A percentile compares a stretch with the other conserved stretches of the same genome.
These are phyloP conservation scores for Canavalia ensiformis DNA, from an alignment of 306 rosid genomes.

Conservation along the genomic window DNA sequence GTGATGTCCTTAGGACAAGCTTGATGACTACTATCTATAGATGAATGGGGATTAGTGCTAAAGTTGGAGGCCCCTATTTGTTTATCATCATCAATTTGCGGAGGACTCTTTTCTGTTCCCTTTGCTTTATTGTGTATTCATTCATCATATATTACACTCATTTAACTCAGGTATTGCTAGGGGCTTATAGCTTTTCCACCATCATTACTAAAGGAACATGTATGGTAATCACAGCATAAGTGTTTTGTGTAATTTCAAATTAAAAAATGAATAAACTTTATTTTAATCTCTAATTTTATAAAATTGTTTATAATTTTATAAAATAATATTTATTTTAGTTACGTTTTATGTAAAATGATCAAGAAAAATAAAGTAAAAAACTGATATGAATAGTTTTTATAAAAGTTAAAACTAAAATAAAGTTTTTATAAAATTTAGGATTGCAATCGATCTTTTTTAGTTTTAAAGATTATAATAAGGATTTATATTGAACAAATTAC, in stretches of 20 bases:
- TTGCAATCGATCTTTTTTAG: too few species aligned
- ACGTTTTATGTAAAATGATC: too few species aligned
- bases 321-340: too few species aligned
- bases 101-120: background rate
- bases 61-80: slow-evolving; percentile 29
- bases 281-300: too few species aligned
- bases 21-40: background rate
- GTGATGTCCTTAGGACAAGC: slow-evolving; percentile 32
- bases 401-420: too few species aligned
- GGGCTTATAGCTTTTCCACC: background rate
- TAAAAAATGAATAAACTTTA: too few species aligned
- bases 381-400: too few species aligned
- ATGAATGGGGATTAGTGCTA: slow-evolving; percentile 22
- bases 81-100: slow-evolving; percentile 31
- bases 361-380: too few species aligned
- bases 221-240: background rate
- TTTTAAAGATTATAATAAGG: too few species aligned
- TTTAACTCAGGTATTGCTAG: slow-evolving; percentile 8
- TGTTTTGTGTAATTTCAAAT: background rate
- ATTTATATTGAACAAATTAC: background rate
- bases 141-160: slow-evolving; percentile 16
- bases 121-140: slow-evolving; percentile 31
- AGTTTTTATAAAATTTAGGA: too few species aligned
- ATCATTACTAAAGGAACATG: background rate
- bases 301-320: too few species aligned